These are phyloP conservation scores for Iris macrosiphon DNA, from an alignment of 106 monocot species.

Conservation along the genomic window DNA sequence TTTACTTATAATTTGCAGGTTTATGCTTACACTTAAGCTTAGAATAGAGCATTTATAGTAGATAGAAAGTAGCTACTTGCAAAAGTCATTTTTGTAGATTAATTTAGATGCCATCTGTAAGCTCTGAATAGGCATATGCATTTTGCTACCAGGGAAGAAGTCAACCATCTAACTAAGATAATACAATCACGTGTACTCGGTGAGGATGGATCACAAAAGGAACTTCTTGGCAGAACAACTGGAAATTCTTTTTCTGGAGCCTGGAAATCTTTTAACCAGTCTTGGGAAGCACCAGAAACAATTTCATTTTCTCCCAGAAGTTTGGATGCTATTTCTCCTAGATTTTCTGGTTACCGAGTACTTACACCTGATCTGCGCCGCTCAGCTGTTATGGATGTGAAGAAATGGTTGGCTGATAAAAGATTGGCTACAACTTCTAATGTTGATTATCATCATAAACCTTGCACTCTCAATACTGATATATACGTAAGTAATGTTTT, in stretches of 20 bases:
- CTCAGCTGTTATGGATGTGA: slow-evolving; percentile 67
- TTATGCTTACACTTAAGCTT: too few species aligned
- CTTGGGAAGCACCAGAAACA: slow-evolving; percentile 16
- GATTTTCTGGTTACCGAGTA: slow-evolving; percentile 13
- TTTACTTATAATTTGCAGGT: too few species aligned
- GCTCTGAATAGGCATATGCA: too few species aligned
- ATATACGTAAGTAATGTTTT: slow-evolving; percentile 22
- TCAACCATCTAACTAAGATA: slow-evolving; percentile 41
- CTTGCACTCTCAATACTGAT: slow-evolving; percentile 36
- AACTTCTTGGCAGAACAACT: slow-evolving; percentile 5
- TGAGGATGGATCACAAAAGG: slow-evolving; percentile 6
- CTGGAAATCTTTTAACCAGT: slow-evolving; percentile 13
- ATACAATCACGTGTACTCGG: slow-evolving; percentile 48
- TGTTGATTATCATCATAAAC: slow-evolving; percentile 19
- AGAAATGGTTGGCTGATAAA: slow-evolving; percentile 74
- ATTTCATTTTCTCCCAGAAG: slow-evolving; percentile 16
- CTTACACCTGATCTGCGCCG: slow-evolving; percentile 21
- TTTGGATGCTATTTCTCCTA: slow-evolving; percentile 19
- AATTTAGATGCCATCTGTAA: too few species aligned
- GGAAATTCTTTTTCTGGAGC: slow-evolving; percentile 1
- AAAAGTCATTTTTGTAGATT: too few species aligned
- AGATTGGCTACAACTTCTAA: slow-evolving; percentile 26
- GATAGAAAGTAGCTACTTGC: too few species aligned
- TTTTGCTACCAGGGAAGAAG: slow-evolving; percentile 78
- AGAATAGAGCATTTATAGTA: too few species aligned